Base-by-base conservation (phyloP, 1,284 basidiomycete species). In the Apiotrichum laibachii region DNA sequence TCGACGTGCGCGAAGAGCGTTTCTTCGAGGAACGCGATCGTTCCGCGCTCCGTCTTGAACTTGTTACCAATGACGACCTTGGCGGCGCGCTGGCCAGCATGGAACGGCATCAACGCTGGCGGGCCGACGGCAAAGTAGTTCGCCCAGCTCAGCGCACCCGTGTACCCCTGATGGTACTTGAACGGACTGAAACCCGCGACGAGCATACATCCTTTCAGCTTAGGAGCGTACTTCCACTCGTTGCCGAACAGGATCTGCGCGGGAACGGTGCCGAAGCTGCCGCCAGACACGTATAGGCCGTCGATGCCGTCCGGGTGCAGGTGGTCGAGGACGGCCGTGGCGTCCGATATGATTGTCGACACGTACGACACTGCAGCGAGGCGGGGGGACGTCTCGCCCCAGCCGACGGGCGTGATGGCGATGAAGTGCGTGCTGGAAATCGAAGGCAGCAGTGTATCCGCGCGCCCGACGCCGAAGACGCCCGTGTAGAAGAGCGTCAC, bases 171-270 rank as follows among this genome's bases (percentile, higher is more conserved):
- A 69, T 85, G 80, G 57, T 79, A 78, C 44, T 75, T 79, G 47
- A 82, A 80, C 0, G 85, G 84, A 10, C 82, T 79, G 65, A 81
- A 63, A 1, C 84, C 73, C 2, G 75, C 80, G 35, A 82, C 67
- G 48, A 86, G 78, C 45, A 85, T 61, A 59, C 84, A 72, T 6
- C 81, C 82, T 15, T 68, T 74, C 60, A 85, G 79, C 54, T 79
- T 71, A 0, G 82, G 67, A 0, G 83, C 80, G 11, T 37, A 37
- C 37, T 37, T 37, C 37, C 37, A 37, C 15, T 37, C 15, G 12
- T 16, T 16, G 5, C 82, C 83, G 59, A 82, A 85, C 26, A 86
- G 67, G 39, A 85, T 83, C 73, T 86, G 85, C 0, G 84, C 82
- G 9, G 81, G 73, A 6, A 80, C 78, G 0, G 82, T 82, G 22